Conservation (phyloP, 257 asterid species). For the Solanum piurae region DNA sequence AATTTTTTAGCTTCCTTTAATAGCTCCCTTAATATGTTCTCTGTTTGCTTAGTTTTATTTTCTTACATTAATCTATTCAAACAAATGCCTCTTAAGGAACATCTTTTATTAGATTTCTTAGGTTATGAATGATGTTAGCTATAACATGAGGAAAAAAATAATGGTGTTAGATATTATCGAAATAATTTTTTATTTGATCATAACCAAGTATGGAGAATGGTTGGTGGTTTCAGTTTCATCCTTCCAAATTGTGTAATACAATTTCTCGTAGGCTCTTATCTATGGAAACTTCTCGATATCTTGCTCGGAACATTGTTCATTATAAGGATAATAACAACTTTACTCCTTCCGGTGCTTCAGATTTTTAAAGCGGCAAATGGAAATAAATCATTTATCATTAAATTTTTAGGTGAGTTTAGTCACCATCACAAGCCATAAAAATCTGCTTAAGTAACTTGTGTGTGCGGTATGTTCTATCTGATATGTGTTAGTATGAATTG, state of each 20-base stretch:
- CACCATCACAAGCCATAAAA: not conserved
- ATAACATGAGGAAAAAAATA: too few species aligned
- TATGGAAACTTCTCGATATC: not conserved
- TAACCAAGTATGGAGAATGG: too few species aligned
- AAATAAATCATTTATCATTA: slow-evolving; percentile 73
- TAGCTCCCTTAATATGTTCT: too few species aligned
- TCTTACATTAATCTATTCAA: too few species aligned
- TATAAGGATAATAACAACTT: slow-evolving; percentile 1
- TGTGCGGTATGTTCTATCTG: not conserved
- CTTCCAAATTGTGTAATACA: not conserved
- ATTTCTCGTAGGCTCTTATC: not conserved
- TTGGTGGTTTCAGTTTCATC: too few species aligned
- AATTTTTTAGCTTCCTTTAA: too few species aligned
- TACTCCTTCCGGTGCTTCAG: slow-evolving; percentile 31
- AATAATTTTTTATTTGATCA: too few species aligned
- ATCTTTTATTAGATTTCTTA: too few species aligned
- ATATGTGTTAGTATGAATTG: not conserved
- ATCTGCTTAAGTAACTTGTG: not conserved
- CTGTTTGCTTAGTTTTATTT: too few species aligned
- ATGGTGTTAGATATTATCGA: too few species aligned
- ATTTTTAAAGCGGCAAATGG: slow-evolving; percentile 81
- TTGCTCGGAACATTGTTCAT: not conserved
- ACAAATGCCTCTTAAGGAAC: too few species aligned
- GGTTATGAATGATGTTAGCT: too few species aligned
- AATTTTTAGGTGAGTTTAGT: slow-evolving; percentile 57